phyloP scores from a whole-genome alignment of 2,329 filamentous ascomycete species.

The Aureobasidium namibiae region DNA sequence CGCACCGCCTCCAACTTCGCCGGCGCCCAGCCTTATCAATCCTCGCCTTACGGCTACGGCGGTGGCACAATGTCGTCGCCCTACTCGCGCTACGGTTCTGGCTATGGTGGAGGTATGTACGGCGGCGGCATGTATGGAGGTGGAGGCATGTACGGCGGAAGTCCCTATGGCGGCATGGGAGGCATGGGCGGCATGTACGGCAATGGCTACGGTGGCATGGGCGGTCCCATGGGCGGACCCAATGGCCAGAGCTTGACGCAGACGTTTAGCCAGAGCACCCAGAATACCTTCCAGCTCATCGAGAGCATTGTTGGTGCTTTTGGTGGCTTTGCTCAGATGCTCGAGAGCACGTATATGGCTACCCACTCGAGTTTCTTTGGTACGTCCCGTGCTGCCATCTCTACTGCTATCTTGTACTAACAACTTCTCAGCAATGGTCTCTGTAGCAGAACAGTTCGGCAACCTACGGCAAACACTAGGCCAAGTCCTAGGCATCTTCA shows the following conservation, averaged over 20 bases:
- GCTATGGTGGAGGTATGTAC: conserved; percentile 27
- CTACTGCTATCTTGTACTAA: not conserved
- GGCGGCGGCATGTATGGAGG: conserved; percentile 30
- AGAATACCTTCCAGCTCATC: conserved; percentile 95
- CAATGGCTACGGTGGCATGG: conserved; percentile 25
- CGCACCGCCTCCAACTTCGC: conserved; percentile 77
- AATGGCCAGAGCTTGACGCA: conserved; percentile 93
- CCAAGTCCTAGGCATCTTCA: conserved; percentile 90
- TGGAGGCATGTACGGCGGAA: conserved; percentile 21
- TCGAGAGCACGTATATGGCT: conserved; percentile 99
- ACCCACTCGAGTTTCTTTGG: conserved; percentile 98
- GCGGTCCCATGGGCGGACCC: conserved; percentile 54
- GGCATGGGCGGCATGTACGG: conserved; percentile 14
- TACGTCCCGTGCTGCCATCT: conserved; percentile 34
- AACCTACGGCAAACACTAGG: conserved; percentile 89
- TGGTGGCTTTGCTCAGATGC: conserved; percentile 96
- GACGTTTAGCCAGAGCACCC: conserved; percentile 87
- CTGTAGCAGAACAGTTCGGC: conserved; percentile 93
- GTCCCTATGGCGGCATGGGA: conserved; percentile 27
- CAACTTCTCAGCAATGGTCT: conserved; percentile 71
- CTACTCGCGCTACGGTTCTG: conserved; percentile 44
- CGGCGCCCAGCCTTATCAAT: conserved; percentile 34
- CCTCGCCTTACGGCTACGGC: conserved; percentile 48
- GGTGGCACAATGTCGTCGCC: conserved; percentile 39
- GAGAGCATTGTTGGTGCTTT: conserved; percentile 96